phyloP scores from a whole-genome alignment of 129 eudicot genomes.

The Sambucus nigra region DNA sequence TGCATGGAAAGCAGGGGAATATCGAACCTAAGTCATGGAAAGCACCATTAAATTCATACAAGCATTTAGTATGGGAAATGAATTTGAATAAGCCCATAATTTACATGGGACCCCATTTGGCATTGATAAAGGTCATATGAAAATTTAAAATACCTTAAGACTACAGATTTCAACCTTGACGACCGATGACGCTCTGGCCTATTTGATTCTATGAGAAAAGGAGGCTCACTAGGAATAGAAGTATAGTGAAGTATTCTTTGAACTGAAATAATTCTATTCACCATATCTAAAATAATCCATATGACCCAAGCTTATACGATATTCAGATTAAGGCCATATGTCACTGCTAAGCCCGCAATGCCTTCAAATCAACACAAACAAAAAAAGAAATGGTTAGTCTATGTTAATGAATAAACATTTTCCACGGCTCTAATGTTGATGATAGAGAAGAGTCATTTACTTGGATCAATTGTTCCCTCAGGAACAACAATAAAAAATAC shows the following conservation, averaged over 20 bases:
- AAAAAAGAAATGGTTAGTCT: background rate
- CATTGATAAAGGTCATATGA: background rate
- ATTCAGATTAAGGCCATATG: slow-evolving; percentile 77
- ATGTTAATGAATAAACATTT: background rate
- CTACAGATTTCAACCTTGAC: slow-evolving; percentile 32
- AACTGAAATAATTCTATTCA: slow-evolving; percentile 75
- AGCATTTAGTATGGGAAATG: background rate
- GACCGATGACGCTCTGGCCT: slow-evolving; percentile 62
- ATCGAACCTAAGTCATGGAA: slow-evolving; percentile 45
- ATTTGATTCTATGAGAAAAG: slow-evolving; percentile 50
- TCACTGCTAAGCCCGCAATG: slow-evolving; percentile 77
- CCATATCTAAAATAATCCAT: slow-evolving; percentile 69
- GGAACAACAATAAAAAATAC: slow-evolving; percentile 62
- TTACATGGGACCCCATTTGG: background rate
- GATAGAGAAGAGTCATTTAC: slow-evolving; percentile 27
- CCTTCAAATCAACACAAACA: slow-evolving; percentile 27
- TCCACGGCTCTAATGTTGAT: background rate
- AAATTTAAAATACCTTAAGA: slow-evolving; percentile 47
- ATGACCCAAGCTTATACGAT: slow-evolving; percentile 56
- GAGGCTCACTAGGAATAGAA: slow-evolving; percentile 59
- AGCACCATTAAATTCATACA: background rate
- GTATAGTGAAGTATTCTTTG: slow-evolving; percentile 85
- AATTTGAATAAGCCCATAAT: background rate
- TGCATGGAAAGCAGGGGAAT: slow-evolving; percentile 77
- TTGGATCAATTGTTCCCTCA: slow-evolving; percentile 60